Evolutionary conservation across 768 basidiomycete species (phyloP), one percentile per base, ranked within the genome.

Genomic region (Rhodotorula paludigena): DNA sequence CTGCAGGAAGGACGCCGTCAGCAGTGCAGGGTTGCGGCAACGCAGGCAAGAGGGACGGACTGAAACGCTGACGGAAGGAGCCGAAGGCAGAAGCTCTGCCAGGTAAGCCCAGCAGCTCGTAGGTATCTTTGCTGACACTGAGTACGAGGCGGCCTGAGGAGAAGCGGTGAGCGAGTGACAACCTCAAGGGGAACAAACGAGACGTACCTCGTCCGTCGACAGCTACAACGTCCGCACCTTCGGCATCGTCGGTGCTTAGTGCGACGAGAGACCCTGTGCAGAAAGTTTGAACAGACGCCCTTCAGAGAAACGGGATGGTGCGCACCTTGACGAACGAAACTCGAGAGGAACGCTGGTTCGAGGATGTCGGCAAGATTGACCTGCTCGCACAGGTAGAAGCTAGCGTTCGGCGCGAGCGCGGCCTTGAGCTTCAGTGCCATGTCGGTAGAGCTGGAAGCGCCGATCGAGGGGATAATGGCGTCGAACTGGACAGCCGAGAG

Each of bases 171-270:
- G 32, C 30, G 12, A 21, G 23, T 14, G 51, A 16, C 4, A 44
- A 38, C 21, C 2, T 41, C 28, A 12, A 9, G 39, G 25, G 20
- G 33, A 44, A 32, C 49, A n/a, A 39, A 52, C 7, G 20, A 20
- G 35, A 45, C 58, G 36, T 25, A 72, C 71, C 71, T 62, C 66
- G 41, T 3, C 71, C 71, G 47, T 72, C 71, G 42, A 72, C 62
- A 8, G 49, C 49, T 11, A 68, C 66, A 20, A 68, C 51, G 30
- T 72, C 71, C 5, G 57, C 71, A 6, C n/a, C 63, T 9, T 68
- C 59, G 1, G 12, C 39, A 7, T 45, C 59, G 5, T 54, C 63
- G 6, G 65, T 33, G 25, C 63, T 72, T 2, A 72, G 58, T 6
- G 63, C 71, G 2, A 68, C 38, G 11, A 72, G 55, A 25, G 62